A percentile compares a stretch with the other conserved stretches of the same genome.
Conservation (phyloP, 257 asterid genomes). For the Solanum clarkiae region DNA sequence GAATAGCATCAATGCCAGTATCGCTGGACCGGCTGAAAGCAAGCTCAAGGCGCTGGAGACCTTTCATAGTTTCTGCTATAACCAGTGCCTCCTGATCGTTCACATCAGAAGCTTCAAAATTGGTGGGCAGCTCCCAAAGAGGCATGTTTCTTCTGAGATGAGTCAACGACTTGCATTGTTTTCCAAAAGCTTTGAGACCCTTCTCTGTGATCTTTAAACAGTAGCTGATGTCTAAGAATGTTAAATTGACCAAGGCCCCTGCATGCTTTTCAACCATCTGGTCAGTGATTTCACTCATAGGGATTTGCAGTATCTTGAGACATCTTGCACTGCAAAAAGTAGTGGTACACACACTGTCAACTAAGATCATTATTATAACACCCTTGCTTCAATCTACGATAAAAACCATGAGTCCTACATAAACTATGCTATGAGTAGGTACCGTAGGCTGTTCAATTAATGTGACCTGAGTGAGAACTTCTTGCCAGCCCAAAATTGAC, state of each 20-base stretch:
- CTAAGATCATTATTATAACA: background rate
- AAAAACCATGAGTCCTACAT: background rate
- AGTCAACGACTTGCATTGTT: constrained; percentile 6
- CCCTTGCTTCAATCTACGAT: background rate
- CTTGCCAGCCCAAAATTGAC: background rate
- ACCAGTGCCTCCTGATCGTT: background rate
- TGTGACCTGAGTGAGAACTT: background rate
- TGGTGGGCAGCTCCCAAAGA: background rate
- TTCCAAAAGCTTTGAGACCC: constrained; percentile 14
- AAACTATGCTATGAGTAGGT: background rate
- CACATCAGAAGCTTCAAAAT: background rate
- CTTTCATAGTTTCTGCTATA: constrained; percentile 7
- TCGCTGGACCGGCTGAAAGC: background rate
- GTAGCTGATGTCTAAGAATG: constrained; percentile 10
- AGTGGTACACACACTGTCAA: background rate
- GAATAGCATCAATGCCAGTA: background rate
- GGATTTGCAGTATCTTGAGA: constrained; percentile 12
- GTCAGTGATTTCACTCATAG: constrained; percentile 9
- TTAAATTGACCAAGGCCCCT: background rate
- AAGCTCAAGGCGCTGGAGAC: constrained; percentile 1
- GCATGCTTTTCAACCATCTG: constrained; percentile 6
- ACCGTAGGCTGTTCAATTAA: background rate
- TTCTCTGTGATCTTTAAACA: constrained; percentile 7
- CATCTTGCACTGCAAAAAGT: constrained; percentile 4
- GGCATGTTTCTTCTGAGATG: background rate